These are phyloP conservation scores for Dianthus caryophyllus DNA, from an alignment of 148 eudicot genomes.

Conservation along the genomic window DNA sequence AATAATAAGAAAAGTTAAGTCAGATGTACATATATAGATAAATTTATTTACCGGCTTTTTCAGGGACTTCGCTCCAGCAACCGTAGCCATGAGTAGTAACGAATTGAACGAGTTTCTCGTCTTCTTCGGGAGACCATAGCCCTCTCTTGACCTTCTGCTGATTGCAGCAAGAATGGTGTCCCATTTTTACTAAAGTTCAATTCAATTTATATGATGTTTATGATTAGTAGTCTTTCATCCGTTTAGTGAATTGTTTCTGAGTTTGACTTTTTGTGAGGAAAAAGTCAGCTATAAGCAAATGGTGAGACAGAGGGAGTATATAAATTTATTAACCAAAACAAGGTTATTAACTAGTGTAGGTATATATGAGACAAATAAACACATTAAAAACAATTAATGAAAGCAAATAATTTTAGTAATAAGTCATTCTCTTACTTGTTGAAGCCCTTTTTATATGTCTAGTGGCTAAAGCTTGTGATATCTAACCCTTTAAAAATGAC, in stretches of 20 bases:
- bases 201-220: background rate
- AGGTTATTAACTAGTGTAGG: background rate
- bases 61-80: constrained; percentile 97
- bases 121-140: constrained; percentile 92
- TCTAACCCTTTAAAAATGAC: background rate
- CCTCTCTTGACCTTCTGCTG: constrained; percentile 98
- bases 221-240: too few relatives aligned
- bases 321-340: background rate
- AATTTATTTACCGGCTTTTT: constrained; percentile 86
- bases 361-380: background rate
- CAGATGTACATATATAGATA: background rate
- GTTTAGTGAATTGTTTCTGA: too few relatives aligned
- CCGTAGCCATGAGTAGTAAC: constrained; percentile 88
- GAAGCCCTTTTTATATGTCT: background rate
- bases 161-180: constrained; percentile 90
- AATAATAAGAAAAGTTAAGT: too few relatives aligned
- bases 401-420: constrained; percentile 1
- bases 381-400: background rate
- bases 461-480: background rate
- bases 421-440: constrained; percentile 9
- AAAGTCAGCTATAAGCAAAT: too few relatives aligned
- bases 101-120: constrained; percentile 74
- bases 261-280: too few relatives aligned
- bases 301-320: too few relatives aligned
- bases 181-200: constrained; percentile 31